Base-by-base conservation (phyloP, 2,329 filamentous ascomycete genomes). In the Sporothrix brasiliensis region DNA sequence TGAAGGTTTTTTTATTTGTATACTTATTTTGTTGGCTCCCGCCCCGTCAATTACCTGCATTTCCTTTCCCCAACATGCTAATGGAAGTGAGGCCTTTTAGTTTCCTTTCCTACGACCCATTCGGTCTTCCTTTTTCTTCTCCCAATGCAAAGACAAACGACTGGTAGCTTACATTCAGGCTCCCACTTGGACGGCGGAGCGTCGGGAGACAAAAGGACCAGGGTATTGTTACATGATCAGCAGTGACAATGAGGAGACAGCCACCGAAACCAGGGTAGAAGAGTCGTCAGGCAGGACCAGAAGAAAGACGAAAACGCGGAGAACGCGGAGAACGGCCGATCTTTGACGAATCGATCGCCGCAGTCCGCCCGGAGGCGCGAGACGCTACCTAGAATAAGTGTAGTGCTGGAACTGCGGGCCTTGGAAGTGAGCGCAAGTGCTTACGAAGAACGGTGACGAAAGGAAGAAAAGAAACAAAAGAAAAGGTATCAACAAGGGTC, bases 211-310 rank as follows among this genome's bases (percentile, higher is more conserved):
- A 65, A 50, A 50, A n/a, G 21, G 24, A 49, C 61, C 27, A 30
- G 41, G 61, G 61, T 30, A 52, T 39, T 53, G 63, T 53, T 66
- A 34, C 61, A 66, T 67, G 63, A 54, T 67, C 50, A 44, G 65
- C 65, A 63, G 41, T 44, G 34, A 19, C 39, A 47, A 63, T 63
- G 58, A 41, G n/a, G n/a, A 24, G 11, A 34, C 30, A 4, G 1
- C 53, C n/a, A 30, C 24, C 53, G 24, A 56, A 39, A 13, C 21
- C 27, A 58, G 27, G 27, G 14, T 34, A 30, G 21, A 50, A 44
- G 14, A 50, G 24, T 13, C 11, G 24, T 27, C 24, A 66, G 30
- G 53, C 13, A 66, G 16, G 3, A 19, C 4, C n/a, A 21, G 9
- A 53, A 24, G 13, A 19, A 52, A n/a, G 5, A 21, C 16, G 9